These are phyloP conservation scores for Solanum paucissectum DNA, from an alignment of 257 asterid species.

Conservation along the genomic window DNA sequence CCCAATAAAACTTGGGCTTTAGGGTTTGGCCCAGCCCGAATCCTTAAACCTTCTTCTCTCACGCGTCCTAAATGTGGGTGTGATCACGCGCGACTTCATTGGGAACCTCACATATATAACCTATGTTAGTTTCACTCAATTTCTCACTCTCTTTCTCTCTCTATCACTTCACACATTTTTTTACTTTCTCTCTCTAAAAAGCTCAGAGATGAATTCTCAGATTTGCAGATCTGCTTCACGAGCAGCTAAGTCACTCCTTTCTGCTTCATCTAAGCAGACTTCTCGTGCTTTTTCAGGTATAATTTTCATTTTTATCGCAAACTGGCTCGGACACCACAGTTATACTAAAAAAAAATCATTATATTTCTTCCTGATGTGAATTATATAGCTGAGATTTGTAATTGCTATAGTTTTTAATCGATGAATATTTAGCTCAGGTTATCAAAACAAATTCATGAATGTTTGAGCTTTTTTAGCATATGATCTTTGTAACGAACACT, in stretches of 20 bases:
- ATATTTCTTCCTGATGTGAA: neutral
- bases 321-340: neutral
- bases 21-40: neutral
- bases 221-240: constrained; percentile 59
- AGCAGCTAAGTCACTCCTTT: constrained; percentile 49
- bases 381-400: neutral
- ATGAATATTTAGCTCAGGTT: neutral
- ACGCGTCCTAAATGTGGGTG: neutral
- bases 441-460: neutral
- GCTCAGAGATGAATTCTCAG: constrained; percentile 61
- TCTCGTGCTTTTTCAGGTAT: constrained; percentile 77
- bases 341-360: neutral
- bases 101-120: neutral
- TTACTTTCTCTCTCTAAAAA: neutral
- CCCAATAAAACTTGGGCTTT: neutral
- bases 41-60: neutral
- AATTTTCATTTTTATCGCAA: neutral
- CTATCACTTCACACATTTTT: neutral
- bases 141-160: neutral
- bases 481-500: neutral
- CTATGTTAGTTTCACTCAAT: neutral
- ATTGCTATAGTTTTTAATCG: neutral
- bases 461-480: neutral
- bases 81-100: neutral
- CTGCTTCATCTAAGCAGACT: constrained; percentile 66